phyloP scores from a whole-genome alignment of 2,329 filamentous ascomycete species.

The Pleurostoma richardsiae region DNA sequence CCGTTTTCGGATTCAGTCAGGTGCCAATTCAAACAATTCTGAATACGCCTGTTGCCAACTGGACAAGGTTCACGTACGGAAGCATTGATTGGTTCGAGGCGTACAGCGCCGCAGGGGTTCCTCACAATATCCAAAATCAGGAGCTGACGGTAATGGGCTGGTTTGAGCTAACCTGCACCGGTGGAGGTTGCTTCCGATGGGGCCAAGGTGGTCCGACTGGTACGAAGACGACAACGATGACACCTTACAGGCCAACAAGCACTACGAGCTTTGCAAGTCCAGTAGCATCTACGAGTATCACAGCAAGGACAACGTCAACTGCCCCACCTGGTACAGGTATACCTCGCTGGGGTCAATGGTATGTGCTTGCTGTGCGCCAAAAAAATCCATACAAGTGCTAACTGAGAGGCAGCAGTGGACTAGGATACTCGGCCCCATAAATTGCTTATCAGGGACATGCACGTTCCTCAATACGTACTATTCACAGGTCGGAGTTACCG shows the following conservation, averaged over 20 bases:
- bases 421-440: slow-evolving; percentile 4
- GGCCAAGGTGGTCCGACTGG: slow-evolving; percentile 18
- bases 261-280: too few relatives aligned
- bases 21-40: slow-evolving; percentile 18
- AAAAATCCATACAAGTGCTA: neutral
- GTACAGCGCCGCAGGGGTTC: slow-evolving; percentile 29
- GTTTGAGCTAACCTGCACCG: slow-evolving; percentile 28
- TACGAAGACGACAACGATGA: neutral
- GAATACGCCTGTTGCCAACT: slow-evolving; percentile 26
- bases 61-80: slow-evolving; percentile 31
- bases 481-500: slow-evolving; percentile 4
- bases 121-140: slow-evolving; percentile 33
- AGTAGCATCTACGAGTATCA: too few relatives aligned
- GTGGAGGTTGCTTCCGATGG: slow-evolving; percentile 28
- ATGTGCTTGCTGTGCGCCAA: neutral
- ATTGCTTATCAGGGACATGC: slow-evolving; percentile 6
- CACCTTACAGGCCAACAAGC: neutral
- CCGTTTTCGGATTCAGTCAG: slow-evolving; percentile 25
- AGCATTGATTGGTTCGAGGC: slow-evolving; percentile 29
- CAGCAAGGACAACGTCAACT: too few relatives aligned
- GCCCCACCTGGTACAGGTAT: neutral
- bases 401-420: slow-evolving; percentile 4
- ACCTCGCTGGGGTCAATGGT: neutral
- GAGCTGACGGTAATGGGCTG: slow-evolving; percentile 27
- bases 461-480: slow-evolving; percentile 8